phyloP scores from a whole-genome alignment of 352 stramenopile genomes.

The Globisporangium carolinianum region DNA sequence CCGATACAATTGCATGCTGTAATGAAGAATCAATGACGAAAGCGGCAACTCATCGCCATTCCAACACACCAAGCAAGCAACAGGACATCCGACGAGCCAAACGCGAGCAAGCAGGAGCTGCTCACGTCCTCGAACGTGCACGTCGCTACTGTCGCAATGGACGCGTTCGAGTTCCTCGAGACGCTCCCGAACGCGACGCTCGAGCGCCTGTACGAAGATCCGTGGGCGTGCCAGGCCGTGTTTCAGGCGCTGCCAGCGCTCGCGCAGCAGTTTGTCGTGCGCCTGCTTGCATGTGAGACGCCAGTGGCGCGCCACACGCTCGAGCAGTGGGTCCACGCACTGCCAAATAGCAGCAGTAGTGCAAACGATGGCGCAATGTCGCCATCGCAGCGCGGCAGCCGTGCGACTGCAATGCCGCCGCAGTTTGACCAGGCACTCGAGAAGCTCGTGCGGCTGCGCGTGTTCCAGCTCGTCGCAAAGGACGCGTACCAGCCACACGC shows the following conservation, averaged over 20 bases:
- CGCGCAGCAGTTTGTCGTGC: slow-evolving; percentile 88
- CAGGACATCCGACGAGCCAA: neutral
- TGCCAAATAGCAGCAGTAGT: slow-evolving; percentile 5
- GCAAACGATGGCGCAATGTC: slow-evolving; percentile 1
- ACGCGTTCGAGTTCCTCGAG: slow-evolving; percentile 85
- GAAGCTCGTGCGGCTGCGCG: slow-evolving; percentile 46
- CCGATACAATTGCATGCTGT: neutral
- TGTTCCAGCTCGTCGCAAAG: slow-evolving; percentile 37
- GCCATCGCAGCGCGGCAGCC: slow-evolving; percentile 2
- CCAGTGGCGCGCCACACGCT: slow-evolving; percentile 41
- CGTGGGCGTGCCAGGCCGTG: slow-evolving; percentile 86
- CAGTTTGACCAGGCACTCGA: slow-evolving; percentile 47
- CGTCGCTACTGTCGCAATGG: slow-evolving; percentile 25
- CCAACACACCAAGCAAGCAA: neutral
- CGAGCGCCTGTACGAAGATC: slow-evolving; percentile 76
- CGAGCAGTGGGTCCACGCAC: slow-evolving; percentile 63
- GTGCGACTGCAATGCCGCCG: slow-evolving; percentile 27
- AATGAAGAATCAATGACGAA: neutral
- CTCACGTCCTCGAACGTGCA: too few relatives aligned
- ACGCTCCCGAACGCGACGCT: slow-evolving; percentile 68
- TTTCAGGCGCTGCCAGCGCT: slow-evolving; percentile 83
- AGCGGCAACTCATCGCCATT: neutral
- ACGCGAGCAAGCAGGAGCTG: too few relatives aligned
- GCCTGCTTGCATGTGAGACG: slow-evolving; percentile 61
- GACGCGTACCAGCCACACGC: slow-evolving; percentile 37